Percentiles rank a stretch among this genome's conserved stretches.
phyloP scores from a whole-genome alignment of 179 eudicot genomes.

The Corrigiola litoralis region DNA sequence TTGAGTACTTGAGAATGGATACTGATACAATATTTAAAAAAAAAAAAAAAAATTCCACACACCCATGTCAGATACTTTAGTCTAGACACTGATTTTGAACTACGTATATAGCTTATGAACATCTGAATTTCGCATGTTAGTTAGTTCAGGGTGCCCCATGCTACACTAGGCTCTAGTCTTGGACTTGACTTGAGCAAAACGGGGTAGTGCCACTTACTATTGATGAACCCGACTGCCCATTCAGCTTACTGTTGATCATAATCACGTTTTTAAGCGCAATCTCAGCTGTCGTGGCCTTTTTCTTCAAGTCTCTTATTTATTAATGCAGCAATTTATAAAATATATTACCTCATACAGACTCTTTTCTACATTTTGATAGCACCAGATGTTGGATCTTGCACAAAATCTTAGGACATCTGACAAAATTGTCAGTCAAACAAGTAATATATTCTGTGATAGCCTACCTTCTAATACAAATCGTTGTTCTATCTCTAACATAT shows the following conservation, averaged over 20 bases:
- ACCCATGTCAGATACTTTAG: too few species aligned
- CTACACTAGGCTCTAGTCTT: too few species aligned
- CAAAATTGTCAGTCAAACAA: neutral
- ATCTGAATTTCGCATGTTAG: too few species aligned
- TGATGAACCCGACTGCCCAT: neutral
- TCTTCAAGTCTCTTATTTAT: neutral
- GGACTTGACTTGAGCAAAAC: too few species aligned
- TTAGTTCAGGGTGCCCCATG: too few species aligned
- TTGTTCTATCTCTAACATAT: neutral
- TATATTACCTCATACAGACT: neutral
- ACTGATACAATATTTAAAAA: too few species aligned
- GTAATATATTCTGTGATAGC: neutral
- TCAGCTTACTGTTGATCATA: neutral
- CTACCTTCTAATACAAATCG: neutral
- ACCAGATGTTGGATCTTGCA: conserved; percentile 9
- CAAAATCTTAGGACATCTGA: conserved; percentile 8
- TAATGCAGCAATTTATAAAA: neutral
- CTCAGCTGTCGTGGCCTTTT: neutral
- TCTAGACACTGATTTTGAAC: too few species aligned
- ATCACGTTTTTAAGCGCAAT: neutral
- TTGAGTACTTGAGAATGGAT: too few species aligned
- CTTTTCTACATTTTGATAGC: neutral
- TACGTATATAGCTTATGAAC: too few species aligned
- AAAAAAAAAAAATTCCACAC: too few species aligned
- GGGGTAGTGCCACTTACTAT: too few species aligned